Evolutionary conservation across 495 filamentous ascomycete genomes (phyloP), one percentile per base, ranked within the genome.

Genomic region (Chlorociboria aeruginascens): DNA sequence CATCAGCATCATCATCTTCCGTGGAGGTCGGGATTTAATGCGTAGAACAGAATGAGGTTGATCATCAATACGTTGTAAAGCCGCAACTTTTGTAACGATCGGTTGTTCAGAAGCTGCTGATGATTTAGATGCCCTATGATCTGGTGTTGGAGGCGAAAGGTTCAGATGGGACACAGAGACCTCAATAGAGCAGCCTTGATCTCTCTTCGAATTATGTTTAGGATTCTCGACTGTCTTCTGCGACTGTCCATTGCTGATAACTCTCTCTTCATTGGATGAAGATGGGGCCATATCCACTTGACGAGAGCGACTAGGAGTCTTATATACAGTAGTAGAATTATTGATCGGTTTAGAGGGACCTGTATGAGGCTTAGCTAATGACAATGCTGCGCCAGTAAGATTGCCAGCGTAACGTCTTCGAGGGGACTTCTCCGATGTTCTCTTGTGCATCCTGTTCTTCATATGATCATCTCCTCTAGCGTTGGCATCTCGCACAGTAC

Each of bases 1-100:
- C 48, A 51, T 51, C 30, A 56, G 41, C 58, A 61, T 57, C 48
- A 61, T 49, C 58, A 56, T 61, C 31, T 55, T 54, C 41, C 45
- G 28, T 20, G 44, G 48, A n/a, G 54, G 48, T 40, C 52, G 46
- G n/a, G 58, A 40, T 33, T 56, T 61, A 14, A 61, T 57, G 11
- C 54, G 40, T 17, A 61, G 35, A 30, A 49, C 6, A 10, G 53
- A 49, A 1, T 44, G 40, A 16, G 45, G 16, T 32, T 43, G 44
- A 1, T 46, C 49, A 3, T 34, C n/a, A 43, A 17, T 45, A 3
- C 13, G n/a, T 32, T 48, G 14, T 17, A 14, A 8, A 9, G 3
- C 13, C 13, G 32, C 3, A 46, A 32, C 8, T 34, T 36, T 12
- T 20, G n/a, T 32, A 11, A 36, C 41, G 1, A 38, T 29, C 11